Percentiles rank a stretch among this genome's conserved stretches.
These are phyloP conservation scores for Penicillium rolfsii DNA, from an alignment of 2,329 filamentous ascomycete genomes.

Conservation along the genomic window DNA sequence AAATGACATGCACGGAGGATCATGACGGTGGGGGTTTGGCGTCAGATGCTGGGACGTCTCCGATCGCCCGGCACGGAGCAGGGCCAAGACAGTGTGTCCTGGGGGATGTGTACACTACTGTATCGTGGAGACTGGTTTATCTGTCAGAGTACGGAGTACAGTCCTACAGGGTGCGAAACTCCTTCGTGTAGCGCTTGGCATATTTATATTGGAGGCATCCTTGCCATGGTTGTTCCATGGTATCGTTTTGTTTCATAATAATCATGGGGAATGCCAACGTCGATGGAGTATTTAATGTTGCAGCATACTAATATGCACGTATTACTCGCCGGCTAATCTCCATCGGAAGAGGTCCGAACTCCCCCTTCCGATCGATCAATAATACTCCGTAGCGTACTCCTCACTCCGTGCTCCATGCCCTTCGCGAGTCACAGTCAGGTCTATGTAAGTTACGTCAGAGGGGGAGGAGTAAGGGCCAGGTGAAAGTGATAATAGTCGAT, in stretches of 20 bases:
- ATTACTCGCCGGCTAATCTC: neutral
- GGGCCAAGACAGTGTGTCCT: slow-evolving; percentile 8
- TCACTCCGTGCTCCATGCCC: neutral
- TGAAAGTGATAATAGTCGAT: neutral
- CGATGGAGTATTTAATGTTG: neutral
- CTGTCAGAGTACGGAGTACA: neutral
- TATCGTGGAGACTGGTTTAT: neutral
- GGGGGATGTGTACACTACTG: slow-evolving; percentile 9
- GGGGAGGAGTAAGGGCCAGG: slow-evolving; percentile 8
- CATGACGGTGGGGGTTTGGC: slow-evolving; percentile 8
- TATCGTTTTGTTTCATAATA: neutral
- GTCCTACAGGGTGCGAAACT: neutral
- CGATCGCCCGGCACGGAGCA: slow-evolving; percentile 18
- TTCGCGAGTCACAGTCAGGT: neutral
- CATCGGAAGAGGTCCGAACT: neutral
- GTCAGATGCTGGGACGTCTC: neutral
- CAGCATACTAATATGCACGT: neutral
- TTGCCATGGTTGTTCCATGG: neutral
- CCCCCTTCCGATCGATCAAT: neutral
- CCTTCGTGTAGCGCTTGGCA: neutral
- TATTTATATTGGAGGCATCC: neutral
- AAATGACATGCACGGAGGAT: slow-evolving; percentile 19
- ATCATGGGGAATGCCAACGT: neutral
- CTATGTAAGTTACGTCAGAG: slow-evolving; percentile 15
- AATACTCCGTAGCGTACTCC: neutral